These are phyloP conservation scores for Trichoderma koningii DNA, from an alignment of 2,329 filamentous ascomycete species.

Conservation along the genomic window DNA sequence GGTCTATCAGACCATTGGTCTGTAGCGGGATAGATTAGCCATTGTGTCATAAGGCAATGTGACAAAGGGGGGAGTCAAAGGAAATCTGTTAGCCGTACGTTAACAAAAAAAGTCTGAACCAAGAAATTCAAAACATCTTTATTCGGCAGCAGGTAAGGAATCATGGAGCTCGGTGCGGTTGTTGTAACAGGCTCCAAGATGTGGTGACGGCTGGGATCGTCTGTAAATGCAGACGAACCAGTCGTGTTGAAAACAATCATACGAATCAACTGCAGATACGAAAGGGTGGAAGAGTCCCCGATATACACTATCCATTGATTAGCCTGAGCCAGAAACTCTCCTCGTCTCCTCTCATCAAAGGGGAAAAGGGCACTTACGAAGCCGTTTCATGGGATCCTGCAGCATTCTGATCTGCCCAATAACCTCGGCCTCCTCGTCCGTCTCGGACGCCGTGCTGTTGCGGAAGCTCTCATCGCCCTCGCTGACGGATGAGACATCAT, in stretches of 20 bases:
- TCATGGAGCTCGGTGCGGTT: conserved; percentile 38
- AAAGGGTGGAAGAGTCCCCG: conserved; percentile 63
- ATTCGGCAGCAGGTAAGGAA: conserved; percentile 49
- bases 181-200: conserved; percentile 57
- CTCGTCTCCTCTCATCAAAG: not conserved
- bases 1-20: conserved; percentile 62
- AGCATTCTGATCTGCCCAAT: conserved; percentile 60
- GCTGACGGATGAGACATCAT: conserved; percentile 11
- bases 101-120: conserved; percentile 57
- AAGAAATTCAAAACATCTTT: conserved; percentile 53
- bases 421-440: conserved; percentile 58
- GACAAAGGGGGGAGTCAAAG: not conserved
- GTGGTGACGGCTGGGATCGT: conserved; percentile 58
- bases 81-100: conserved; percentile 45
- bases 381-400: conserved; percentile 58
- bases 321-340: not conserved
- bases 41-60: not conserved
- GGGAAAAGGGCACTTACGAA: conserved; percentile 47
- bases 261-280: conserved; percentile 62
- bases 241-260: conserved; percentile 59
- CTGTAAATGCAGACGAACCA: conserved; percentile 59
- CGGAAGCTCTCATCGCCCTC: conserved; percentile 34
- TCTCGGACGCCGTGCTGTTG: conserved; percentile 39
- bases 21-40: conserved; percentile 34
- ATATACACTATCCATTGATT: conserved; percentile 53